Evolutionary conservation across 75 land plant genomes (phyloP).

Genomic region (Larix kaempferi): DNA sequence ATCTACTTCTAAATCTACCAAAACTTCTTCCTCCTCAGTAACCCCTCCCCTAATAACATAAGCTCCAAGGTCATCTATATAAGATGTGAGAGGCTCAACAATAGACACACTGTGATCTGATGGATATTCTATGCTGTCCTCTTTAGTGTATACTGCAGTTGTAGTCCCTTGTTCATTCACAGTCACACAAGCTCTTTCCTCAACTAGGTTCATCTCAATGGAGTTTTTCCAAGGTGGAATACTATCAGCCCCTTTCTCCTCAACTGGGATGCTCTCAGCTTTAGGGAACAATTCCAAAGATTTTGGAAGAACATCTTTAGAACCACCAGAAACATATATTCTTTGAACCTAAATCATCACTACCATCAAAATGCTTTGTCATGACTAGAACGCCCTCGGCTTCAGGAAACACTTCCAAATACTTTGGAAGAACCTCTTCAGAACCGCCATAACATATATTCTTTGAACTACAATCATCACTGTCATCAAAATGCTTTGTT

Average conservation of each 20-base stretch:
- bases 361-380: not conserved
- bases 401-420: not conserved
- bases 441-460: not conserved
- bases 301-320: not conserved
- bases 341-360: not conserved
- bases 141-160: not conserved
- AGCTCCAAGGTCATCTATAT: not conserved
- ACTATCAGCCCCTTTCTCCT: no score
- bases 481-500: not conserved
- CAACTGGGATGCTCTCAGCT: not conserved
- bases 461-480: not conserved
- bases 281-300: not conserved
- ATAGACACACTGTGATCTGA: not conserved
- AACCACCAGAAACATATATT: not conserved
- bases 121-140: not conserved
- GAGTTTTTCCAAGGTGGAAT: no score
- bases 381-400: constrained; percentile 1
- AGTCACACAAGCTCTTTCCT: not conserved
- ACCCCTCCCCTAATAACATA: constrained; percentile 2
- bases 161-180: not conserved
- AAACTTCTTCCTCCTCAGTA: not conserved
- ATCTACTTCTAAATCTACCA: not conserved
- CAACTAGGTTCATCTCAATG: not conserved
- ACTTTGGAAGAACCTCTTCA: not conserved
- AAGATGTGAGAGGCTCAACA: not conserved